These are phyloP conservation scores for Apiotrichum siamense DNA, from an alignment of 1,284 basidiomycete species.

Conservation along the genomic window DNA sequence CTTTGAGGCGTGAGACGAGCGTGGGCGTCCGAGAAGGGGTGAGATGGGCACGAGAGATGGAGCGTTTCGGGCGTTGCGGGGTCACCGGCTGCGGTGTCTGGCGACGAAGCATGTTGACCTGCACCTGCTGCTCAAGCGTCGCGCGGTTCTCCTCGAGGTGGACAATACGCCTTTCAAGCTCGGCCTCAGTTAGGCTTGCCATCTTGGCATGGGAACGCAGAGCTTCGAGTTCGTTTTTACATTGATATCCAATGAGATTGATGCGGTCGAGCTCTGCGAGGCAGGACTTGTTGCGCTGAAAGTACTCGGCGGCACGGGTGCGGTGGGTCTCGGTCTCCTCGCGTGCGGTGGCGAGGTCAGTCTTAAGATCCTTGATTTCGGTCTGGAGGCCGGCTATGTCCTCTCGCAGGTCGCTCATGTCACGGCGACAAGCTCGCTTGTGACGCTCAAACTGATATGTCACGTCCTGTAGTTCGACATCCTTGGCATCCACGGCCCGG, in stretches of 20 bases:
- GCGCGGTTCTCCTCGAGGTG: background rate
- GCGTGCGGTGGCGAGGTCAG: background rate
- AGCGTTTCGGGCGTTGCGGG: background rate
- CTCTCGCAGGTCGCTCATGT: conserved; percentile 2
- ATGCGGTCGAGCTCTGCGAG: conserved; percentile 25
- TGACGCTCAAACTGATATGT: background rate
- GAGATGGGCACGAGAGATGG: background rate
- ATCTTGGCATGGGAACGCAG: background rate
- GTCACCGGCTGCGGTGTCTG: background rate
- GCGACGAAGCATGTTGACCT: conserved; percentile 1
- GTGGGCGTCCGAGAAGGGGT: background rate
- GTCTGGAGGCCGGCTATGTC: background rate
- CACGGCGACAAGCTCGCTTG: background rate
- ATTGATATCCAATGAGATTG: conserved; percentile 20
- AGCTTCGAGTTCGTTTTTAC: conserved; percentile 15
- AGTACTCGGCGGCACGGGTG: conserved; percentile 2
- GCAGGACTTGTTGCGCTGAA: conserved; percentile 22
- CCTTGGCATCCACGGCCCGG: background rate
- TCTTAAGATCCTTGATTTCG: background rate
- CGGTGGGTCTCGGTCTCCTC: conserved; percentile 4
- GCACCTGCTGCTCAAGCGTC: background rate
- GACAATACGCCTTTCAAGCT: background rate
- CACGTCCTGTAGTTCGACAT: background rate
- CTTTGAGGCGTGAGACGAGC: background rate
- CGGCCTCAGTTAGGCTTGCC: background rate